Base-by-base conservation (phyloP, 108 stramenopile species). In the Nannochloropsis salina region DNA sequence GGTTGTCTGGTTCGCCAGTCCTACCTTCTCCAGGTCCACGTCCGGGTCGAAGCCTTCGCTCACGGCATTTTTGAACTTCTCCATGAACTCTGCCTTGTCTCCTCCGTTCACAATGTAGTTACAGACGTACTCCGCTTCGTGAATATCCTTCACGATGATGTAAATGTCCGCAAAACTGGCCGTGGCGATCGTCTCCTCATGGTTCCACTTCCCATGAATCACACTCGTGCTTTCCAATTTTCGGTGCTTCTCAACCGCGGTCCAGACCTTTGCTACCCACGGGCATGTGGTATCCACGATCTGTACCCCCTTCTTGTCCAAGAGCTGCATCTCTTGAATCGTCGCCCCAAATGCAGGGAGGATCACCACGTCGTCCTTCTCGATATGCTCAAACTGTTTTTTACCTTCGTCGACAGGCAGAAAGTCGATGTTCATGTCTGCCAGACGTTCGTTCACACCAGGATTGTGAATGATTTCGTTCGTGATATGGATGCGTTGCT, bases 181-280 rank as follows among this genome's bases (percentile, higher is more conserved):
- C 18, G 97, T 98, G 42, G 97, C 97, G 20, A 98, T 87, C 42
- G 97, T 97, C 91, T 98, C 97, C 89, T 98, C 97, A 87, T 98
- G 97, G 1, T 85, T 94, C 84, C 95, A 97, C 89, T 97, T 97
- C 44, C 97, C 97, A 89, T 98, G 97, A 86, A 98, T 98, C 82
- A 98, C 88, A 47, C 92, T 92, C 9, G 96, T 96, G 88, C 94
- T 86, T 31, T 94, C 94, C 89, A 94, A 91, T 80, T 89, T 90
- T 82, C 95, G 94, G 86, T 98, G 97, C 86, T 88, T 92, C 86
- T 96, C 96, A 20, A 98, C 96, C 31, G 95, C 94, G 90, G 96
- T 98, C 97, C 97, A 98, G 74, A 98, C 97, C 91, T 98, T 98
- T 85, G 93, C 93, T 21, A 98, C 97, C 97, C 97, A 98, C n/a